phyloP scores from a whole-genome alignment of 179 eudicot species.

The Pouteria campechiana region DNA sequence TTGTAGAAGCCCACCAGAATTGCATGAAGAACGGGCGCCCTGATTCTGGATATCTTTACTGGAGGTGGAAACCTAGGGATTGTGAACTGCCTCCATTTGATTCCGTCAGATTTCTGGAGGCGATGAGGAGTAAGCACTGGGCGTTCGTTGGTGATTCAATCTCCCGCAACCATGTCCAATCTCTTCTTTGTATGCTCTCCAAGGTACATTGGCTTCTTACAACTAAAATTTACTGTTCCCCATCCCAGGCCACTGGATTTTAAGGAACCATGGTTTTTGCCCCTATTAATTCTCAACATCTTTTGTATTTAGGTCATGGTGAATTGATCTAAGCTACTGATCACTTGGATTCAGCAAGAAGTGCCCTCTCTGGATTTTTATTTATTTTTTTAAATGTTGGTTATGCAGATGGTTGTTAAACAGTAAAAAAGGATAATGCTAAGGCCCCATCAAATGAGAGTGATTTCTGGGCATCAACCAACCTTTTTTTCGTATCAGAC shows the following conservation, averaged over 20 bases:
- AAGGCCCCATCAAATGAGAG: slow-evolving; percentile 14
- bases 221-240: too few species aligned
- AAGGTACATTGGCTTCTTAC: too few species aligned
- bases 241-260: too few species aligned
- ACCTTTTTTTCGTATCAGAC: too few species aligned
- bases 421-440: background rate
- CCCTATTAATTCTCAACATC: too few species aligned
- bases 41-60: slow-evolving; percentile 57
- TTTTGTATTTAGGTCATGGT: too few species aligned
- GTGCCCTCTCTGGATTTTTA: background rate
- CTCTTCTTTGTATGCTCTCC: slow-evolving; percentile 69
- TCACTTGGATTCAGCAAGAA: too few species aligned
- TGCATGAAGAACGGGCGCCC: slow-evolving; percentile 92
- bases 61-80: slow-evolving; percentile 71
- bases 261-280: too few species aligned
- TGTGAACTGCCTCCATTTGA: slow-evolving; percentile 59
- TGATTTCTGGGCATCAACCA: too few species aligned
- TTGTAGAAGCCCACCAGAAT: slow-evolving; percentile 70
- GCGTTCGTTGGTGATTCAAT: slow-evolving; percentile 93
- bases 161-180: slow-evolving; percentile 81
- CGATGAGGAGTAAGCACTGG: slow-evolving; percentile 65
- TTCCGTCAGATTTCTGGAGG: slow-evolving; percentile 43
- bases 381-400: background rate
- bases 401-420: background rate
- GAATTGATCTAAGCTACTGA: too few species aligned